Base-by-base conservation (phyloP, 1,284 basidiomycete genomes). In the Hymenochaete sp. region DNA sequence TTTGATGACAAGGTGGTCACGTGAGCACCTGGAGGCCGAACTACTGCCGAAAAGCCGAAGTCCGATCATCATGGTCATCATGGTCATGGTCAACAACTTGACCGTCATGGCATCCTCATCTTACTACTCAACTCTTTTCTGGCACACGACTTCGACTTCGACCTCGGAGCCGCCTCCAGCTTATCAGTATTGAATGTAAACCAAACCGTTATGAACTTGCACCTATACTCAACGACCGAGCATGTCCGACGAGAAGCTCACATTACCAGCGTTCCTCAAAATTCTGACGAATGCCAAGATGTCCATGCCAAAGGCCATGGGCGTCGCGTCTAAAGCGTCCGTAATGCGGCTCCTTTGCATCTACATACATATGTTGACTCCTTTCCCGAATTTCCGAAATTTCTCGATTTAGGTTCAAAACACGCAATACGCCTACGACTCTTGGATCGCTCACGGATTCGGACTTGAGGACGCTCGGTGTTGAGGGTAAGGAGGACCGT, bases 301-400 rank as follows among this genome's bases (percentile, higher is more conserved):
- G 1, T 67, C 82, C 2, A 73, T 87, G 56, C 60, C 74, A 36
- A 79, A 81, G 49, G 88, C 89, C 1, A 93, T 95, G 75, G 62
- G 66, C 2, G 62, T 87, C 26, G 79, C 89, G 33, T 73, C 75
- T 37, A 89, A 88, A 70, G 74, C 90, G 87, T 92, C 45, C 54
- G 77, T 25, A 65, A 52, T 24, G 22, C 8, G 5, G 32, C 21
- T 35, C 21, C 21, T 6, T 16, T 19, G 28, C 14, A 31, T 31
- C 9, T 31, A 31, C 28, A 31, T 31, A 10, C 28, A 31, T 31
- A 10, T 14, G 14, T 31, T 31, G 10, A 31, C 14, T 31, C 28
- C 14, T 14, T 10, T 31, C 14, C 10, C 10, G 28, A 14, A 31
- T 31, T 9, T 9, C 10, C 14, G 28, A 36, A 26, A 37, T 40